Conservation (phyloP, 2,329 filamentous ascomycete genomes). For the Boeremia lycopersici region DNA sequence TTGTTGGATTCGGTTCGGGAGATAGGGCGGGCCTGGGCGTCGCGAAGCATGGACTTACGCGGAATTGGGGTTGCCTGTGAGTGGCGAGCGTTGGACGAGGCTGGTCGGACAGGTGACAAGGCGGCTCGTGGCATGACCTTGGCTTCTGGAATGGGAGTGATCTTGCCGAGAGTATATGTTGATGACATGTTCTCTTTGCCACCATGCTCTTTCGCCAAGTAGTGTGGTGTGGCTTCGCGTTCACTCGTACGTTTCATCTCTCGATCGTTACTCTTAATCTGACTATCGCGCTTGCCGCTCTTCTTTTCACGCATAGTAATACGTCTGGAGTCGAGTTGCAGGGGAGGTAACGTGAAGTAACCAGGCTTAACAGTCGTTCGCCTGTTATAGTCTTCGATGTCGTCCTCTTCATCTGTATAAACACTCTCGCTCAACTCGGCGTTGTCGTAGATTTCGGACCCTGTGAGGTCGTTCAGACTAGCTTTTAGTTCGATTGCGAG, state of each 20-base stretch:
- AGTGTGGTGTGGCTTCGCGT: conserved; percentile 37
- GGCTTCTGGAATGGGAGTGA: conserved; percentile 10
- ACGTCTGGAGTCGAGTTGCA: conserved; percentile 27
- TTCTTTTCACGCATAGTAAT: conserved; percentile 16
- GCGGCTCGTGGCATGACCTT: conserved; percentile 20
- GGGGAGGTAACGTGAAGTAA: conserved; percentile 29
- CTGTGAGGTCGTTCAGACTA: conserved; percentile 32
- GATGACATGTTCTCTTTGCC: conserved; percentile 42
- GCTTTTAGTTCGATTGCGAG: conserved; percentile 30
- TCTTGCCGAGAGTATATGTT: conserved; percentile 26
- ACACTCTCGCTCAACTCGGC: conserved; percentile 39
- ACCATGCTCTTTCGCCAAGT: conserved; percentile 32
- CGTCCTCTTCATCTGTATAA: conserved; percentile 38
- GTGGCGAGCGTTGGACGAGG: conserved; percentile 1
- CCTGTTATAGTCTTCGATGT: conserved; percentile 34
- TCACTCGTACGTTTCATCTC: conserved; percentile 34
- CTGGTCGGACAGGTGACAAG: conserved; percentile 25
- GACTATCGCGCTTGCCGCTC: conserved; percentile 20
- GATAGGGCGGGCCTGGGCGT: conserved; percentile 1
- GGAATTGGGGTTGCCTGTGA: conserved; percentile 15
- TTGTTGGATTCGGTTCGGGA: conserved; percentile 14
- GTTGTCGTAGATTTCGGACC: conserved; percentile 37
- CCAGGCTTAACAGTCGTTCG: conserved; percentile 28
- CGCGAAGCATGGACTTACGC: conserved; percentile 15
- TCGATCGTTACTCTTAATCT: conserved; percentile 18